phyloP scores from a whole-genome alignment of 768 basidiomycete genomes.

The Phylloporus scabripes region DNA sequence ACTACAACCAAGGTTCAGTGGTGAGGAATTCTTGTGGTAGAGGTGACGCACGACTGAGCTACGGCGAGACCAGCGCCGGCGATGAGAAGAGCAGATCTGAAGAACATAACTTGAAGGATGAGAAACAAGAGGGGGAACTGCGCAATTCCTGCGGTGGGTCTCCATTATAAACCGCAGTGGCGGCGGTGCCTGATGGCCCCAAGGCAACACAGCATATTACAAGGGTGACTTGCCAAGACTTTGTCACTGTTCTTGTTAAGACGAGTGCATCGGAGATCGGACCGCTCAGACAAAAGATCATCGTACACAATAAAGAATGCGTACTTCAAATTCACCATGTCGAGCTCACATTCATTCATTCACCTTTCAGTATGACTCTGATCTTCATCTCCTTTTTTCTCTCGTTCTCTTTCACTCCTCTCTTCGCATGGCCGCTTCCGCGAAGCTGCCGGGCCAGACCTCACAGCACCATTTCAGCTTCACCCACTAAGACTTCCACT shows the following conservation, averaged over 20 bases:
- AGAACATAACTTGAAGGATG: conserved; percentile 20
- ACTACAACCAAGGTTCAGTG: conserved; percentile 1
- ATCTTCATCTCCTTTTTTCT: conserved; percentile 4
- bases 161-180: conserved; percentile 13
- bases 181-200: not conserved
- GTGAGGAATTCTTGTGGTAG: not conserved
- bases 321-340: no score
- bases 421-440: conserved; percentile 13
- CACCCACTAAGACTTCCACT: not conserved
- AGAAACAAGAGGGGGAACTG: conserved; percentile 2
- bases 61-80: conserved; percentile 33
- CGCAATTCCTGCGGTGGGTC: conserved; percentile 3
- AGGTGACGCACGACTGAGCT: conserved; percentile 42
- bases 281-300: no score
- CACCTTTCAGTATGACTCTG: conserved; percentile 9
- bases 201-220: no score
- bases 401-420: conserved; percentile 5
- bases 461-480: not conserved
- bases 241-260: no score
- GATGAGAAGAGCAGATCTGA: conserved; percentile 22
- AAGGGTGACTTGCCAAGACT: no score
- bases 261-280: no score
- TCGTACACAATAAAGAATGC: no score
- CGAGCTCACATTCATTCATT: not conserved
- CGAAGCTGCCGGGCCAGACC: conserved; percentile 4